Conservation (phyloP, 2,329 filamentous ascomycete species). For the Ascochyta koolunga region DNA sequence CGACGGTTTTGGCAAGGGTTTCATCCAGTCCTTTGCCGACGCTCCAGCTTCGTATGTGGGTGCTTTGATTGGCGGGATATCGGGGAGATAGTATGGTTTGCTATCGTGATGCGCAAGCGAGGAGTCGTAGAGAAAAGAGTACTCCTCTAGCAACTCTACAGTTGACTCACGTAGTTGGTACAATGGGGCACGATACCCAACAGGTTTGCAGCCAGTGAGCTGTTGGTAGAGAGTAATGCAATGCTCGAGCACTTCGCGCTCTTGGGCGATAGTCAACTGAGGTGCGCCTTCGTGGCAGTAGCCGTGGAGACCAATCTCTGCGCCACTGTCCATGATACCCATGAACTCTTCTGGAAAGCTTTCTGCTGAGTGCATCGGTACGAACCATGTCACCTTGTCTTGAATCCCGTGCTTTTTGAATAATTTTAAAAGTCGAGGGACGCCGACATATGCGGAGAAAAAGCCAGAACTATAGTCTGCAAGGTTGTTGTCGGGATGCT, state of each 20-base stretch:
- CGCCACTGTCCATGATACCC: conserved; percentile 59
- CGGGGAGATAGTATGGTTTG: conserved; percentile 56
- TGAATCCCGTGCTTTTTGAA: conserved; percentile 59
- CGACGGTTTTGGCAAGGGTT: conserved; percentile 41
- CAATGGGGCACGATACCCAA: conserved; percentile 59
- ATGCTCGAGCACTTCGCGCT: conserved; percentile 57
- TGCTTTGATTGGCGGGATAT: conserved; percentile 48
- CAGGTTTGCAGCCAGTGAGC: conserved; percentile 54
- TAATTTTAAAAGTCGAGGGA: conserved; percentile 60
- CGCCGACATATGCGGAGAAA: conserved; percentile 63
- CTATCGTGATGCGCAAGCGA: conserved; percentile 59
- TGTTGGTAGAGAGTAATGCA: conserved; percentile 54
- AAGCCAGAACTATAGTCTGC: conserved; percentile 63
- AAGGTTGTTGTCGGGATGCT: conserved; percentile 59
- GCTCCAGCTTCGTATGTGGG: conserved; percentile 49
- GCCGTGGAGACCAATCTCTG: conserved; percentile 60
- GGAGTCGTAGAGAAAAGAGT: conserved; percentile 59
- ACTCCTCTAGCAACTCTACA: conserved; percentile 55
- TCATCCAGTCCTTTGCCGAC: conserved; percentile 54
- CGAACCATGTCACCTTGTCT: conserved; percentile 64
- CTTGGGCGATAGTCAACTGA: conserved; percentile 57
- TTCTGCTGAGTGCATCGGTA: conserved; percentile 65
- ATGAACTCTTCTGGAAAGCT: conserved; percentile 60
- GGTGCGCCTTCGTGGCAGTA: conserved; percentile 57
- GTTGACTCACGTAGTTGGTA: conserved; percentile 59